These are phyloP conservation scores for Hordeum vulgare DNA, from an alignment of 176 grass and related monocot species.

Conservation along the genomic window MorexV3_pseudomolecules_assembly NC_058519.1:390791657-390792156, in stretches of 20 bases:
- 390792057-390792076: neutral
- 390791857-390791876: too few species aligned
- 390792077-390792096: constrained; percentile 38
- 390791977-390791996: neutral
- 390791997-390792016: neutral
- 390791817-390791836: too few species aligned
- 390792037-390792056: too few species aligned
- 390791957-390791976: neutral
- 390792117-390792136: constrained; percentile 55
- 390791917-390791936: neutral
- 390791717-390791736: too few species aligned
- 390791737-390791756: too few species aligned
- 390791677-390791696: too few species aligned
- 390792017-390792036: neutral
- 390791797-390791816: too few species aligned
- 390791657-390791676: too few species aligned
- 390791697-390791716: too few species aligned
- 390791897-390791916: neutral
- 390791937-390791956: neutral
- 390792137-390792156: constrained; percentile 75
- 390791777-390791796: too few species aligned
- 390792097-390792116: constrained; percentile 42
- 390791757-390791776: too few species aligned
- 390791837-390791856: too few species aligned
- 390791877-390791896: neutral